Conservation (phyloP, 225 moss, liverwort and hornwort species). For the Lunularia cruciata region DNA sequence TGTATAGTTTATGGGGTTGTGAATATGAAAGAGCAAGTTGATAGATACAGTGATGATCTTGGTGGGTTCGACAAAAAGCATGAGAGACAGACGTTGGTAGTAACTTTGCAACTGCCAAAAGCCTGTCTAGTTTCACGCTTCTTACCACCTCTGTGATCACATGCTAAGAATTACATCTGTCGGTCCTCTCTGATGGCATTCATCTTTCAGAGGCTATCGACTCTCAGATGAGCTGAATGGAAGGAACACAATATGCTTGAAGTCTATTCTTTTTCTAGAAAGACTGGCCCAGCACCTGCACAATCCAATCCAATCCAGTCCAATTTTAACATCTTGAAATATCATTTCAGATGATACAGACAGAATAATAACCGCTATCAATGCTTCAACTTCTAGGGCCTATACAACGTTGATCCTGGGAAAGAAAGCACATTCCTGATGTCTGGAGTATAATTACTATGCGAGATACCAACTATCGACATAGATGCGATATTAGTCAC, state of each 20-base stretch:
- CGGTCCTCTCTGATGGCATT: neutral
- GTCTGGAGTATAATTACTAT: too few relatives aligned
- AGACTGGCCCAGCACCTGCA: slow-evolving; percentile 1
- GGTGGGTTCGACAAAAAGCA: slow-evolving; percentile 10
- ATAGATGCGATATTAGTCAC: too few relatives aligned
- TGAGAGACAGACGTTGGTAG: neutral
- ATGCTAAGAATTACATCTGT: slow-evolving; percentile 1
- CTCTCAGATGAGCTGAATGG: neutral
- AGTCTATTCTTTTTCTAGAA: neutral
- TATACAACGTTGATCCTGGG: too few relatives aligned
- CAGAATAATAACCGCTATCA: too few relatives aligned
- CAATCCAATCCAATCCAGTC: too few relatives aligned
- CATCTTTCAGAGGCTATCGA: neutral
- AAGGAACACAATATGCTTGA: neutral
- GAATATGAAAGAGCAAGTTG: neutral
- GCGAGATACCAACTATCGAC: too few relatives aligned
- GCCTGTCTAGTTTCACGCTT: neutral
- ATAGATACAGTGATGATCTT: slow-evolving; percentile 14
- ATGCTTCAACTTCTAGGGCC: too few relatives aligned
- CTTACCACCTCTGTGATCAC: slow-evolving; percentile 14
- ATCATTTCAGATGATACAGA: too few relatives aligned
- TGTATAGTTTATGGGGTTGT: slow-evolving; percentile 1
- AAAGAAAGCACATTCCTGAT: too few relatives aligned
- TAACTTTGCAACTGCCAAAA: neutral
- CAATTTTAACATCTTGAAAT: too few relatives aligned